Evolutionary conservation across 345 rosid species (phyloP).

Genomic region (Linum lewisii): DNA sequence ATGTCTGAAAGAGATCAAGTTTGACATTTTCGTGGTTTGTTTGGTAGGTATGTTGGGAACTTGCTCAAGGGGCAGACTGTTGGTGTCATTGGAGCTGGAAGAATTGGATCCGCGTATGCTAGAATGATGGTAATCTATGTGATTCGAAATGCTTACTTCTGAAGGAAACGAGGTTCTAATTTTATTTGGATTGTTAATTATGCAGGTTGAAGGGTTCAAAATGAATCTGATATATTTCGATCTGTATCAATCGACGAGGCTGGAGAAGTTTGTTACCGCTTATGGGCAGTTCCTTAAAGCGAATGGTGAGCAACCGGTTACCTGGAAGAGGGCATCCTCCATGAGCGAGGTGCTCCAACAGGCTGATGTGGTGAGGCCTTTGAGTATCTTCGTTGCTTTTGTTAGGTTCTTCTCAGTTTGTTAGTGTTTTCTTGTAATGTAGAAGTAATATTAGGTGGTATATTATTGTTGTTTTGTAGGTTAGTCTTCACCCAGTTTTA

Average conservation of each 20-base stretch:
- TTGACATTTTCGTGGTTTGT: neutral
- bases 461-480: conserved; percentile 32
- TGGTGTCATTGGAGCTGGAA: conserved; percentile 98
- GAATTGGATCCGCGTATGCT: conserved; percentile 96
- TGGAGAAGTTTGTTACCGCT: conserved; percentile 93
- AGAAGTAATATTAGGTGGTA: neutral
- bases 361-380: conserved; percentile 83
- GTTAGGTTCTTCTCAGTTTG: neutral
- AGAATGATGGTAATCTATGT: conserved; percentile 69
- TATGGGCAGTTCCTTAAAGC: conserved; percentile 77
- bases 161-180: neutral
- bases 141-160: neutral
- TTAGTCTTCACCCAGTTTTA: conserved; percentile 91
- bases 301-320: conserved; percentile 73
- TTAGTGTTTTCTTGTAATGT: neutral
- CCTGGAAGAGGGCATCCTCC: conserved; percentile 79
- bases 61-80: conserved; percentile 96
- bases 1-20: neutral
- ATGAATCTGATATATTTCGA: conserved; percentile 95
- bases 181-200: neutral
- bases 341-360: conserved; percentile 89
- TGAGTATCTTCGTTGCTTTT: neutral
- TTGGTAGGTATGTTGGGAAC: conserved; percentile 80
- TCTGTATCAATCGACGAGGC: conserved; percentile 86
- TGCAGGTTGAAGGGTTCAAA: conserved; percentile 87